phyloP scores from a whole-genome alignment of 805 yeast genomes.

The Barnettozyma botsteinii region DNA sequence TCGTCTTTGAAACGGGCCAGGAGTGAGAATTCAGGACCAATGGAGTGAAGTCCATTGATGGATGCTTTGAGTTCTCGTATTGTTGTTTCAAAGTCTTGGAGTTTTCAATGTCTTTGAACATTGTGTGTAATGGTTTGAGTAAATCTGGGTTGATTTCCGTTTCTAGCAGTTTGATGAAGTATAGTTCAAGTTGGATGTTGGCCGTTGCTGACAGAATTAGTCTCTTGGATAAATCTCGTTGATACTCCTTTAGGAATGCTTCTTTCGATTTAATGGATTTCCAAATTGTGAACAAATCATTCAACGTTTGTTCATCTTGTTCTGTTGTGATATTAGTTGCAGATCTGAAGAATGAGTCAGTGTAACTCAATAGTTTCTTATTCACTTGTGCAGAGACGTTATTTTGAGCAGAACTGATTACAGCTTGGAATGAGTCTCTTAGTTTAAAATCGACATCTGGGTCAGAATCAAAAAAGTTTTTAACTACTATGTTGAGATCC shows the following conservation, averaged over 20 bases:
- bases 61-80: background rate
- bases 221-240: slow-evolving; percentile 19
- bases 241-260: slow-evolving; percentile 16
- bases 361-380: slow-evolving; percentile 12
- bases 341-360: slow-evolving; percentile 18
- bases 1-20: slow-evolving; percentile 18
- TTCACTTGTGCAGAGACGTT: slow-evolving; percentile 6
- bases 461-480: slow-evolving; percentile 9
- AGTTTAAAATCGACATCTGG: slow-evolving; percentile 15
- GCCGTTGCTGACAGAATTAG: slow-evolving; percentile 11
- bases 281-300: slow-evolving; percentile 16
- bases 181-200: slow-evolving; percentile 9
- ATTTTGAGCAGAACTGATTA: slow-evolving; percentile 7
- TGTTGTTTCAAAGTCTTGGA: slow-evolving; percentile 1
- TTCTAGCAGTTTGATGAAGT: slow-evolving; percentile 8
- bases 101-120: slow-evolving; percentile 19
- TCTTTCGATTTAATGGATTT: slow-evolving; percentile 22
- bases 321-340: background rate
- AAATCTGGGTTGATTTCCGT: slow-evolving; percentile 16
- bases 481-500: slow-evolving; percentile 7
- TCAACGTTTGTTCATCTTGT: slow-evolving; percentile 1
- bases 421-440: slow-evolving; percentile 18
- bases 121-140: slow-evolving; percentile 9
- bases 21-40: slow-evolving; percentile 13
- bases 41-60: slow-evolving; percentile 16